Percentiles rank a stretch among this genome's conserved stretches.
phyloP scores from a whole-genome alignment of 495 filamentous ascomycete species.

The Lepraria neglecta region DNA sequence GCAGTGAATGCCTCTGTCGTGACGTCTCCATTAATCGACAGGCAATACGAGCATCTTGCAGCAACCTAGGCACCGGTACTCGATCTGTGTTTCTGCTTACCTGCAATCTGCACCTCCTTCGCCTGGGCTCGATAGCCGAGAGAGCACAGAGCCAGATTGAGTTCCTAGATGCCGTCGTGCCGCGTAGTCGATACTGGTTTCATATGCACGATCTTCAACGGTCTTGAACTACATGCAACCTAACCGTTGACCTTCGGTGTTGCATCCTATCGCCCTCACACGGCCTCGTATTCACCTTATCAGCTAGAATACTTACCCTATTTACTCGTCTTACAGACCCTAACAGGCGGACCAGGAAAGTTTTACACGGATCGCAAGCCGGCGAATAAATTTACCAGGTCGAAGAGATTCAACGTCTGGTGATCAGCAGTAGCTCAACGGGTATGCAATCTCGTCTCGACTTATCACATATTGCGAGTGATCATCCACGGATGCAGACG shows the following conservation, averaged over 20 bases:
- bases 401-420: background rate
- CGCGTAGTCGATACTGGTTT: background rate
- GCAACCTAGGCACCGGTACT: conserved; percentile 3
- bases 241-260: too few relatives aligned
- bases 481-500: background rate
- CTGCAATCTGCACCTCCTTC: background rate
- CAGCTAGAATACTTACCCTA: too few relatives aligned
- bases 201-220: conserved; percentile 5
- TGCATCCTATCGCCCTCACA: too few relatives aligned
- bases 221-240: background rate
- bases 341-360: too few relatives aligned
- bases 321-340: too few relatives aligned
- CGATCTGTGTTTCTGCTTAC: background rate
- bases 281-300: too few relatives aligned
- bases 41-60: conserved; percentile 10
- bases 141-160: conserved; percentile 6
- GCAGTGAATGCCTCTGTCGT: background rate
- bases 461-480: background rate
- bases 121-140: conserved; percentile 4
- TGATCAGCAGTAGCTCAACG: background rate
- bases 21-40: conserved; percentile 8
- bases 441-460: conserved; percentile 2
- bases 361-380: conserved; percentile 1
- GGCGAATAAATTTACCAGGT: background rate
- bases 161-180: conserved; percentile 10